These are phyloP conservation scores for Arthrobotrys entomopaga DNA, from an alignment of 2,329 filamentous ascomycete species.

Conservation along the genomic window DNA sequence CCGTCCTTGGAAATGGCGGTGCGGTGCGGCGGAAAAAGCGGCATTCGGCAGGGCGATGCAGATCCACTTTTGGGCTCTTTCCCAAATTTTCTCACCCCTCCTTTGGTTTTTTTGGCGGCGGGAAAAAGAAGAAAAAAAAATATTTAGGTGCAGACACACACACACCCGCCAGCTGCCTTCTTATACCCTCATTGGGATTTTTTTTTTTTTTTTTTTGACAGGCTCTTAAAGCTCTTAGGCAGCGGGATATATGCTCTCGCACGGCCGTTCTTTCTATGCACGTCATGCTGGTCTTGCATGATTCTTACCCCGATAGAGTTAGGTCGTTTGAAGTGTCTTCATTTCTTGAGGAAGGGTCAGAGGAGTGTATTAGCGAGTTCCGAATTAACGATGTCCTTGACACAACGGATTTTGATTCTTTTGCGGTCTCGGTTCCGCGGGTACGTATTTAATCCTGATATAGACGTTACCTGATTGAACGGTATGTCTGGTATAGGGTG, in stretches of 20 bases:
- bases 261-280: conserved; percentile 17
- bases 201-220: neutral
- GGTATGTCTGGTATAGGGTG: too few relatives aligned
- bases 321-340: conserved; percentile 27
- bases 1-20: conserved; percentile 8
- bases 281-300: conserved; percentile 38
- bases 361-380: neutral
- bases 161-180: neutral
- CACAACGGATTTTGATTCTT: too few relatives aligned
- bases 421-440: too few relatives aligned
- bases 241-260: conserved; percentile 24
- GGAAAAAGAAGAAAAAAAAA: conserved; percentile 2
- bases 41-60: conserved; percentile 38
- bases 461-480: too few relatives aligned
- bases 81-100: conserved; percentile 1
- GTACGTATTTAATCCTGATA: too few relatives aligned
- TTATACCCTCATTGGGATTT: conserved; percentile 13
- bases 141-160: neutral
- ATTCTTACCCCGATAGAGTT: conserved; percentile 34
- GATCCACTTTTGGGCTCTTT: conserved; percentile 26
- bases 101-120: conserved; percentile 17
- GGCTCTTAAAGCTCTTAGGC: conserved; percentile 10
- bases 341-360: neutral
- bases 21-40: conserved; percentile 50
- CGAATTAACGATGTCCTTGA: neutral